Evolutionary conservation across 2,329 filamentous ascomycete species (phyloP).

Genomic region (Neonectria coccinea): DNA sequence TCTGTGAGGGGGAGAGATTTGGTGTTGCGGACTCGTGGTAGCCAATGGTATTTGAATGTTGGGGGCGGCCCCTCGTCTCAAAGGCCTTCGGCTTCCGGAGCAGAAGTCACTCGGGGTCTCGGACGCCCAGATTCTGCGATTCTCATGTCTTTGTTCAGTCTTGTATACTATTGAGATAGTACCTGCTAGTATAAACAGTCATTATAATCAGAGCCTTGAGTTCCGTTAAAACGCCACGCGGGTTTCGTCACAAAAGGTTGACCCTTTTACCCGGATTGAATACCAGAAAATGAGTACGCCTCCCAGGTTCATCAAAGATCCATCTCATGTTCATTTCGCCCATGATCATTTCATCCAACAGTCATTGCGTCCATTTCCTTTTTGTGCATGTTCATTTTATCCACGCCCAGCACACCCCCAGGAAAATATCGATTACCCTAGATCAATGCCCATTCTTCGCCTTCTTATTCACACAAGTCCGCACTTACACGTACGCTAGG

Average conservation of each 20-base stretch:
- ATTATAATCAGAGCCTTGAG: slow-evolving; percentile 10
- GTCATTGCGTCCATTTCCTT: neutral
- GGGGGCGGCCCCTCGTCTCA: slow-evolving; percentile 6
- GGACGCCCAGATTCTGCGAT: neutral
- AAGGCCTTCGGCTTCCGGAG: slow-evolving; percentile 14
- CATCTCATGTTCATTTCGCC: neutral
- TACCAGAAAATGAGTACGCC: slow-evolving; percentile 10
- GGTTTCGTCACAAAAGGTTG: neutral
- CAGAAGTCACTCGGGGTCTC: neutral
- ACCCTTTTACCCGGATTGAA: slow-evolving; percentile 11
- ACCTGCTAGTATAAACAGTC: neutral
- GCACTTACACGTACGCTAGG: slow-evolving; percentile 46
- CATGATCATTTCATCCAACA: neutral
- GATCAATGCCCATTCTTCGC: neutral
- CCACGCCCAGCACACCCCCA: too few relatives aligned
- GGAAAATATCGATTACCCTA: neutral
- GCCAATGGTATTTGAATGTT: slow-evolving; percentile 6
- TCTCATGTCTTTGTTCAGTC: neutral
- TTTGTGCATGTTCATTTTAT: neutral
- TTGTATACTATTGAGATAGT: neutral
- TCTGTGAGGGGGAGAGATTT: slow-evolving; percentile 1
- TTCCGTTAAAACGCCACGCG: slow-evolving; percentile 9
- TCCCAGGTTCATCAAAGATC: slow-evolving; percentile 2
- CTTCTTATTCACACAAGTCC: neutral
- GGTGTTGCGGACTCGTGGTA: neutral